Conservation (phyloP, 176 grass and related monocot species). For the Luzula sylvatica region DNA sequence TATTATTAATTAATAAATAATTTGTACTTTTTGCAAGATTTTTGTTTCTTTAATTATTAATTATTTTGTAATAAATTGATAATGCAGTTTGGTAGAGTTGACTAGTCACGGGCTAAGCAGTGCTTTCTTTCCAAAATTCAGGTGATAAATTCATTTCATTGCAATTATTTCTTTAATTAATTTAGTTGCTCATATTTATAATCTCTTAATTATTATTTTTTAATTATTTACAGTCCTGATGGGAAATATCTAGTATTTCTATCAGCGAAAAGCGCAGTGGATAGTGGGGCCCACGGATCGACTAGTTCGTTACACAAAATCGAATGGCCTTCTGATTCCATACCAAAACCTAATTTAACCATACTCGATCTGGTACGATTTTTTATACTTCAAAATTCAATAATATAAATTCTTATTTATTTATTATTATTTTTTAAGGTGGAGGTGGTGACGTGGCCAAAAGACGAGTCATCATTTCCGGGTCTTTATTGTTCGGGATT, state of each 20-base stretch:
- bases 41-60: conserved; percentile 21
- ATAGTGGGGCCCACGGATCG: conserved; percentile 74
- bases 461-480: conserved; percentile 51
- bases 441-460: conserved; percentile 64
- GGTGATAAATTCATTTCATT: conserved; percentile 26
- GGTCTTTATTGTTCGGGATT: conserved; percentile 49
- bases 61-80: conserved; percentile 22
- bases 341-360: conserved; percentile 29
- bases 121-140: conserved; percentile 82
- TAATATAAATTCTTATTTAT: neutral
- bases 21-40: conserved; percentile 4
- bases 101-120: conserved; percentile 54
- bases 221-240: conserved; percentile 47
- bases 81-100: conserved; percentile 39
- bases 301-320: conserved; percentile 81
- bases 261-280: conserved; percentile 76
- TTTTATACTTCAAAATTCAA: neutral
- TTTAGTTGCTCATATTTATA: neutral
- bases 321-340: conserved; percentile 47
- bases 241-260: conserved; percentile 73
- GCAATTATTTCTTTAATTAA: conserved; percentile 13
- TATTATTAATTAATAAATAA: no score
- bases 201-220: conserved; percentile 12
- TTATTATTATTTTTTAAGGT: conserved; percentile 35
- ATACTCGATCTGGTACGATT: conserved; percentile 54